A percentile compares a stretch with the other conserved stretches of the same genome.
Evolutionary conservation across 768 basidiomycete genomes (phyloP).

Genomic region (Tricholoma hemisulphureum): DNA sequence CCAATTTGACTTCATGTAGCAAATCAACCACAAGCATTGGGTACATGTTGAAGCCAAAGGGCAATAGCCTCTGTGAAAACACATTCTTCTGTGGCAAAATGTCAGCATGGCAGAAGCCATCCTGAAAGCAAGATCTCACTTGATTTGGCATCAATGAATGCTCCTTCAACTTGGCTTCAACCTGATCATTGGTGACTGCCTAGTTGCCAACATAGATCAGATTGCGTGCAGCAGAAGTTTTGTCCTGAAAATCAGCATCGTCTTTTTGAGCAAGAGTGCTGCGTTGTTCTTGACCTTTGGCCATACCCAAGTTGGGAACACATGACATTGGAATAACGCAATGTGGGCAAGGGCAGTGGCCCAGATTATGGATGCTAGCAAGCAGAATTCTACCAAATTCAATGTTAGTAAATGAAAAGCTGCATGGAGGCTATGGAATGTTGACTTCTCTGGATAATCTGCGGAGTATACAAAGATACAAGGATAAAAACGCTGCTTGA

Average conservation of each 20-base stretch:
- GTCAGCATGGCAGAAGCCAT: neutral
- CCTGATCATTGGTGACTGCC: neutral
- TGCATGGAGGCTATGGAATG: neutral
- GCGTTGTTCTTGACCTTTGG: conserved; percentile 6
- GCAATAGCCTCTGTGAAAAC: neutral
- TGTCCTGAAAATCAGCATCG: neutral
- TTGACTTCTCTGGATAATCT: conserved; percentile 34
- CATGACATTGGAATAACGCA: neutral
- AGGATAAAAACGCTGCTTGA: conserved; percentile 15
- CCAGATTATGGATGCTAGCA: neutral
- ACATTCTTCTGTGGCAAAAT: neutral
- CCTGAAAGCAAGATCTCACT: conserved; percentile 2
- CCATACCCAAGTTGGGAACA: neutral
- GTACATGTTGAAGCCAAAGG: conserved; percentile 23
- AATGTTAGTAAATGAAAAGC: neutral
- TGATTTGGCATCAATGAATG: conserved; percentile 10
- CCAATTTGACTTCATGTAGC: conserved; percentile 39
- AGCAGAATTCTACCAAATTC: neutral
- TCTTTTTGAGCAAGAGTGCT: neutral
- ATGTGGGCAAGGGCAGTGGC: neutral
- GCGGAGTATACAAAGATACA: conserved; percentile 32
- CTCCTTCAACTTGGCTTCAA: conserved; percentile 6
- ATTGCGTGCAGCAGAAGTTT: neutral
- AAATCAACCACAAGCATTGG: conserved; percentile 32
- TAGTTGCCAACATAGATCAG: conserved; percentile 2